Evolutionary conservation across 2,329 filamentous ascomycete species (phyloP).

Genomic region (Beauveria sp.): DNA sequence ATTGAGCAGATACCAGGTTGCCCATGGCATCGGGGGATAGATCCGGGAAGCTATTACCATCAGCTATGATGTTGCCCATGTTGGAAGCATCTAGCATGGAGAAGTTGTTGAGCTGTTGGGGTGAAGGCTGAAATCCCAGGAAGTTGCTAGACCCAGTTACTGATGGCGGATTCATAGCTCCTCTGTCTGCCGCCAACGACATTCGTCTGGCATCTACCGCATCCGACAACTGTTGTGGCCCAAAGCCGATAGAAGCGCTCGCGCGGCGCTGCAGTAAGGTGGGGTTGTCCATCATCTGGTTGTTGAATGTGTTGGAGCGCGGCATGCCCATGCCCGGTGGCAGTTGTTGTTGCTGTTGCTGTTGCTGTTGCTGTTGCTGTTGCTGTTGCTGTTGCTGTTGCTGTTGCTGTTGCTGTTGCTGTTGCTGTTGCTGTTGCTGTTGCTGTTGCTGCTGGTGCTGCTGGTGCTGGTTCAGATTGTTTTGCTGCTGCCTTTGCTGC

Average conservation of each 20-base stretch:
- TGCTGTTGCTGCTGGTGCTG: not conserved
- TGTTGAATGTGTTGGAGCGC: not conserved
- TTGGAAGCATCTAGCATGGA: slow-evolving; percentile 5
- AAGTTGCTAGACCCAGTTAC: not conserved
- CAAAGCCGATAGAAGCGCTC: slow-evolving; percentile 2
- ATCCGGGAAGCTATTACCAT: not conserved
- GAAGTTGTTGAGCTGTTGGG: not conserved
- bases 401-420: slow-evolving; percentile 1
- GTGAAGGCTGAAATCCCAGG: slow-evolving; percentile 5
- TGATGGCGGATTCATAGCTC: not conserved
- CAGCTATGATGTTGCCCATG: slow-evolving; percentile 3
- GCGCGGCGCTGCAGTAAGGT: slow-evolving; percentile 6
- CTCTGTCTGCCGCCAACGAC: slow-evolving; percentile 1
- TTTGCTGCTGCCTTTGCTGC: slow-evolving; percentile 3
- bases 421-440: not conserved
- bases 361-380: not conserved
- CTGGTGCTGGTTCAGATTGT: not conserved
- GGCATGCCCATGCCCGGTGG: not conserved
- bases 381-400: not conserved
- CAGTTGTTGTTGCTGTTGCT: not conserved
- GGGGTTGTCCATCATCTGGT: slow-evolving; percentile 3
- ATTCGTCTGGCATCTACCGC: slow-evolving; percentile 1
- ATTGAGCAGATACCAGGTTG: slow-evolving; percentile 7
- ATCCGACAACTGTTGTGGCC: not conserved
- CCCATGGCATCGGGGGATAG: slow-evolving; percentile 8